A percentile compares a stretch with the other conserved stretches of the same genome.
phyloP scores from a whole-genome alignment of 2,329 filamentous ascomycete genomes.

The Anisogramma anomala region DNA sequence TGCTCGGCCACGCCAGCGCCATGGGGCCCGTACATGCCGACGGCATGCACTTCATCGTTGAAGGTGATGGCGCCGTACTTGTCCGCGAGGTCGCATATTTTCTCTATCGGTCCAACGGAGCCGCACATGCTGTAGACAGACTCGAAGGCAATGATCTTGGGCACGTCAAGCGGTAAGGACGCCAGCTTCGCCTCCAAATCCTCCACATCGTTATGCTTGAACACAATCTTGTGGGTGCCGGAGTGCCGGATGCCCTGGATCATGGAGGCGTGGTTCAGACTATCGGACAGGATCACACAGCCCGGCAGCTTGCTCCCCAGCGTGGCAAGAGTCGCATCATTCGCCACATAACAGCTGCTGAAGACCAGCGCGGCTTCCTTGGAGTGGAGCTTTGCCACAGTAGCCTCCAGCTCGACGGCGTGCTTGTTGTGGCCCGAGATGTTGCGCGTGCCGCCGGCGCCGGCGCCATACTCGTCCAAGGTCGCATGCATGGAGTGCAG shows the following conservation, averaged over 20 bases:
- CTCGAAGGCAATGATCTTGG: constrained; percentile 98
- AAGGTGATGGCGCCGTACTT: constrained; percentile 98
- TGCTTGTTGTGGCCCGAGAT: constrained; percentile 98
- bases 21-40: constrained; percentile 96
- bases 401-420: constrained; percentile 71
- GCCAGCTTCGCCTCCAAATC: constrained; percentile 90
- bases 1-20: constrained; percentile 96
- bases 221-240: constrained; percentile 92
- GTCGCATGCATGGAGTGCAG: constrained; percentile 89
- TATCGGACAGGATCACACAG: constrained; percentile 96
- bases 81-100: constrained; percentile 90
- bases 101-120: constrained; percentile 88
- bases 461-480: constrained; percentile 85
- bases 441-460: constrained; percentile 89
- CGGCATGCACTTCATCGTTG: constrained; percentile 94
- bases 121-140: constrained; percentile 99
- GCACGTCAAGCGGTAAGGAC: constrained; percentile 68
- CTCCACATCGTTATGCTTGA: constrained; percentile 94
- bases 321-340: constrained; percentile 91
- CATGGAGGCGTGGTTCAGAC: constrained; percentile 96
- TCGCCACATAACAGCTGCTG: constrained; percentile 95
- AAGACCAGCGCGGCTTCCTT: constrained; percentile 92
- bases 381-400: constrained; percentile 76
- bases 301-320: constrained; percentile 93
- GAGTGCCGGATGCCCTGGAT: constrained; percentile 98